phyloP scores from a whole-genome alignment of 768 basidiomycete genomes.

The Trametes cingulata region DNA sequence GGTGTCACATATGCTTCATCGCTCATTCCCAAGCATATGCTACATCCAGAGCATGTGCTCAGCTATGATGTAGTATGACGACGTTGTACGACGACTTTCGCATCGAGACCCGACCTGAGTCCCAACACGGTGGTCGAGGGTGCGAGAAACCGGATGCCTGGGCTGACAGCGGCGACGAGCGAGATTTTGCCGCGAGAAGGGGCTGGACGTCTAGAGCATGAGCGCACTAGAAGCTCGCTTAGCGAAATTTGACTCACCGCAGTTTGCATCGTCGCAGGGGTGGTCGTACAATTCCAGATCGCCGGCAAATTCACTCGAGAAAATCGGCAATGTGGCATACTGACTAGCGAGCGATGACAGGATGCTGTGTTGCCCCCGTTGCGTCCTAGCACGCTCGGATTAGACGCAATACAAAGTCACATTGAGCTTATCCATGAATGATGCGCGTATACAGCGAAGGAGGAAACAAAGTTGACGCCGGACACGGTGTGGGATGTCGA shows the following conservation, averaged over 20 bases:
- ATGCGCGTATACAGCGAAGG: background rate
- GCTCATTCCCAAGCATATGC: conserved; percentile 7
- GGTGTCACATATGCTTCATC: conserved; percentile 7
- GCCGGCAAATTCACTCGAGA: background rate
- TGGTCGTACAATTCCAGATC: background rate
- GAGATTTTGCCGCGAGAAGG: conserved; percentile 18
- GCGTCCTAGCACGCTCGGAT: conserved; percentile 4
- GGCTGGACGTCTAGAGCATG: background rate
- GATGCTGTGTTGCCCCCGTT: conserved; percentile 8
- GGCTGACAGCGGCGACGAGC: background rate
- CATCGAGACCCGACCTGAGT: background rate
- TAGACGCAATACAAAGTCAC: conserved; percentile 20
- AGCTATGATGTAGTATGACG: conserved; percentile 7
- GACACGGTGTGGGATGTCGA: background rate
- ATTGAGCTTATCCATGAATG: conserved; percentile 10
- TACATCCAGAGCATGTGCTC: background rate
- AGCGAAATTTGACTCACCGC: conserved; percentile 3
- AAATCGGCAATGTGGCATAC: background rate
- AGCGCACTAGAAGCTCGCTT: conserved; percentile 6
- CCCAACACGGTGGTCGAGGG: background rate
- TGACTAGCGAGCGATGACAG: background rate
- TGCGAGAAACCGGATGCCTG: background rate
- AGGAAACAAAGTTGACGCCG: background rate
- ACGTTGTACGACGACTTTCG: background rate
- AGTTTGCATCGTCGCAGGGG: background rate